Evolutionary conservation across 176 grass and related monocot genomes (phyloP), one percentile per base, ranked within the genome.

Genomic region (Hordeum marinum): DNA sequence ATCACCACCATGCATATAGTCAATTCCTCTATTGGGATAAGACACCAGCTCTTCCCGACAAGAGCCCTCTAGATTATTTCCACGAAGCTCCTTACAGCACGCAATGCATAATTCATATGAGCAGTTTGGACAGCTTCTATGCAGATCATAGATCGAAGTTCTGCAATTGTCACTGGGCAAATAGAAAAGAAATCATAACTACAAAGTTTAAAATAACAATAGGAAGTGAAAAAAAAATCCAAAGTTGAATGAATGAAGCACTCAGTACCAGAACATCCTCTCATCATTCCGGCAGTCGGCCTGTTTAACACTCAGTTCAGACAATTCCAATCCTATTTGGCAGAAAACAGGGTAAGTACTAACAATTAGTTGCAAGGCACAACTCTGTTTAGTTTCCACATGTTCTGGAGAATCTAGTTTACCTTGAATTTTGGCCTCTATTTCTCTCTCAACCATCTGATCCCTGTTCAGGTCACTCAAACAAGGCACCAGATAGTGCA

Each of bases 101-200:
- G 46, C 37, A 26, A 96, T 88, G 62, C 94, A 96, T 60, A 96
- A 63, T 65, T 96, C 94, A n/a, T 88, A 96, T 8, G 79, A 74
- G 58, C 94, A 96, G 20, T 21, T 76, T 62, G 81, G 32, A 66
- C 94, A 96, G 41, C 87, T 88, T 91, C 94, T 87, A 50, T 96
- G 91, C 21, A 96, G 78, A 77, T 96, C 91, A 80, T 88, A 78
- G 72, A 96, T 96, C 72, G 89, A 93, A 45, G 94, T 96, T 63
- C 48, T 64, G 67, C 94, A 96, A 78, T 89, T 83, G 86, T 96
- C 76, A 83, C 91, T 95, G 86, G 24, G 48, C 62, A 72, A 35
- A 81, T 72, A 57, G 39, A 84, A 45, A 86, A 68, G 3, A 72
- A 67, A 82, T 40, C 23, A 81, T 5, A 69, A 31, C 17, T 75